Percentiles rank a stretch among this genome's conserved stretches.
Conservation (phyloP, 257 asterid genomes). For the Paraleonurus japonicus region DNA sequence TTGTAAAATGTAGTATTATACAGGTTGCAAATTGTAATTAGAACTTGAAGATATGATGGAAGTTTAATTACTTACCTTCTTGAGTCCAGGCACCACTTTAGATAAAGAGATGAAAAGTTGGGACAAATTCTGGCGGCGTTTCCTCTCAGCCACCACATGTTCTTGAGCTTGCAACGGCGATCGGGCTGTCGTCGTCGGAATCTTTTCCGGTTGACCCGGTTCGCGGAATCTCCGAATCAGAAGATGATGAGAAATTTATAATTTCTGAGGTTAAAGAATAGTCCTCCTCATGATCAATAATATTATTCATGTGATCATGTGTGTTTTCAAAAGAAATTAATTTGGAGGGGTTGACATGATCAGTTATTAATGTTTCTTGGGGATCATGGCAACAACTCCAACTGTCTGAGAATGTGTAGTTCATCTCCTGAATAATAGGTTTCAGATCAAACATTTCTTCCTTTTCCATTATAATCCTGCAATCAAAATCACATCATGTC, state of each 20-base stretch:
- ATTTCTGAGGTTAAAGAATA: conserved; percentile 22
- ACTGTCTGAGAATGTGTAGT: too few relatives aligned
- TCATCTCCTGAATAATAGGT: too few relatives aligned
- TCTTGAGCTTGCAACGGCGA: conserved; percentile 50
- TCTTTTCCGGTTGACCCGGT: not conserved
- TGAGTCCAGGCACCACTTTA: conserved; percentile 60
- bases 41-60: too few relatives aligned
- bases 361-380: not conserved
- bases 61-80: conserved; percentile 52
- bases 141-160: conserved; percentile 64
- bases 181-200: conserved; percentile 8
- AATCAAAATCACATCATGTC: too few relatives aligned
- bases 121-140: conserved; percentile 49
- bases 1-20: too few relatives aligned
- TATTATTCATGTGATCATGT: too few relatives aligned
- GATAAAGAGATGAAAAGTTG: conserved; percentile 59
- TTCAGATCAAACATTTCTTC: too few relatives aligned
- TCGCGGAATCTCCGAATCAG: not conserved
- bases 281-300: conserved; percentile 7
- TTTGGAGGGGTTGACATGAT: not conserved
- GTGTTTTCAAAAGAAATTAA: conserved; percentile 38
- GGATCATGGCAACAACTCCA: too few relatives aligned
- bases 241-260: conserved; percentile 30
- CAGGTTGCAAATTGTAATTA: too few relatives aligned
- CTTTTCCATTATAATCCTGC: too few relatives aligned